These are phyloP conservation scores for Cunninghamia lanceolata DNA, from an alignment of 75 land plant genomes.

Conservation along the genomic window DNA sequence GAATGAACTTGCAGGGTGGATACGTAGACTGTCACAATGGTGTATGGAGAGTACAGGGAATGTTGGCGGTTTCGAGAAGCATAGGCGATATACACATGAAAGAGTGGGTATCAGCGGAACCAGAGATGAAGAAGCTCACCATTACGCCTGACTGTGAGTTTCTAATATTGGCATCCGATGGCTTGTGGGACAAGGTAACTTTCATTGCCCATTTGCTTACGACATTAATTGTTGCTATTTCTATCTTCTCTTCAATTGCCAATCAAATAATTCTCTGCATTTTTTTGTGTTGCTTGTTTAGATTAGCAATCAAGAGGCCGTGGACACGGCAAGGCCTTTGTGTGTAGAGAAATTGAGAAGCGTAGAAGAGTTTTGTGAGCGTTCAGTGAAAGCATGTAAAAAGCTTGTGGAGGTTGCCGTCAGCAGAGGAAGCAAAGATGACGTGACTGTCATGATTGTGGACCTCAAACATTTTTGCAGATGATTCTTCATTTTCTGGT, in stretches of 20 bases:
- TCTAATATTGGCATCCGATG: conserved; percentile 70
- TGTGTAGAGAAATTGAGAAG: conserved; percentile 17
- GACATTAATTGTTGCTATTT: neutral
- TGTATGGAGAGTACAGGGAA: conserved; percentile 63
- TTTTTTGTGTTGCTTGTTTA: neutral
- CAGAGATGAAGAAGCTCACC: conserved; percentile 31
- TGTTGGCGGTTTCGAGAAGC: conserved; percentile 58
- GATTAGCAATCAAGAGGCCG: conserved; percentile 68
- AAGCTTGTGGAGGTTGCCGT: conserved; percentile 38
- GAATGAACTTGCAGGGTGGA: conserved; percentile 42
- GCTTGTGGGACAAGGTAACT: conserved; percentile 65
- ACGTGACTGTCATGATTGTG: conserved; percentile 46
- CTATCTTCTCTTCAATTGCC: neutral
- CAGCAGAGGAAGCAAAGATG: conserved; percentile 41
- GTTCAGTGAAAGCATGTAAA: conserved; percentile 24
- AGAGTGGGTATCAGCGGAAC: conserved; percentile 57
- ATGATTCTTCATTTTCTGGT: too few relatives aligned
- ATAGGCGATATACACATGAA: conserved; percentile 62
- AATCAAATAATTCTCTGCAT: neutral
- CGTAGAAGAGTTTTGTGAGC: neutral
- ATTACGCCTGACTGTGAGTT: conserved; percentile 52
- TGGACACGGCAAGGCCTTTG: conserved; percentile 36
- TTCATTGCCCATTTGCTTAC: neutral
- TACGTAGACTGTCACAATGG: conserved; percentile 49
- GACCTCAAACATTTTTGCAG: conserved; percentile 25